phyloP scores from a whole-genome alignment of 2,329 filamentous ascomycete species.

The Fusarium penzigii region DNA sequence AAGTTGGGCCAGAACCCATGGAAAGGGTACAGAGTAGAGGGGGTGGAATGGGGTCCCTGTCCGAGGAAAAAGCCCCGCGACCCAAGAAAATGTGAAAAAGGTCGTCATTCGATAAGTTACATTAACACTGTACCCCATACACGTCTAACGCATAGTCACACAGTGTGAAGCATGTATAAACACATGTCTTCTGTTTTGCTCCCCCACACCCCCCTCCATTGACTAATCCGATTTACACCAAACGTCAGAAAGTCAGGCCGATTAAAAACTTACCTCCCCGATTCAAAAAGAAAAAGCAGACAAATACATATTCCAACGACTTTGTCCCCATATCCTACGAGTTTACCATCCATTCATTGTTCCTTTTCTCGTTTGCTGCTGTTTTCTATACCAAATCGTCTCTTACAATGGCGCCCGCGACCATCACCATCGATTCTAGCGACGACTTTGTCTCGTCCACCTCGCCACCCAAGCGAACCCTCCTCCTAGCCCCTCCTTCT shows the following conservation, averaged over 20 bases:
- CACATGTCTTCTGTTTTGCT: conserved; percentile 7
- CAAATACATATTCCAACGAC: background rate
- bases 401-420: conserved; percentile 50
- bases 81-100: conserved; percentile 14
- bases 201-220: conserved; percentile 15
- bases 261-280: conserved; percentile 8
- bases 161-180: conserved; percentile 13
- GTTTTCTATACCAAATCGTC: background rate
- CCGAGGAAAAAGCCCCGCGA: conserved; percentile 34
- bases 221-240: conserved; percentile 30
- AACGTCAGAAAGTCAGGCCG: background rate
- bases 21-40: no score
- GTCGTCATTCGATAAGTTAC: conserved; percentile 12
- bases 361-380: background rate
- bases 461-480: conserved; percentile 55
- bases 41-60: conserved; percentile 7
- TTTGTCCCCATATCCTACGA: background rate
- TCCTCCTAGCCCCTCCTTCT: conserved; percentile 88
- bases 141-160: conserved; percentile 1
- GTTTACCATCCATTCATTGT: background rate
- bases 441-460: conserved; percentile 49
- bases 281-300: conserved; percentile 27
- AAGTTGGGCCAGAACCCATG: background rate
- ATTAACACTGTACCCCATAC: conserved; percentile 15
- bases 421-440: conserved; percentile 56